These are phyloP conservation scores for Lipomyces yamadae DNA, from an alignment of 805 yeast species.

Conservation along the genomic window DNA sequence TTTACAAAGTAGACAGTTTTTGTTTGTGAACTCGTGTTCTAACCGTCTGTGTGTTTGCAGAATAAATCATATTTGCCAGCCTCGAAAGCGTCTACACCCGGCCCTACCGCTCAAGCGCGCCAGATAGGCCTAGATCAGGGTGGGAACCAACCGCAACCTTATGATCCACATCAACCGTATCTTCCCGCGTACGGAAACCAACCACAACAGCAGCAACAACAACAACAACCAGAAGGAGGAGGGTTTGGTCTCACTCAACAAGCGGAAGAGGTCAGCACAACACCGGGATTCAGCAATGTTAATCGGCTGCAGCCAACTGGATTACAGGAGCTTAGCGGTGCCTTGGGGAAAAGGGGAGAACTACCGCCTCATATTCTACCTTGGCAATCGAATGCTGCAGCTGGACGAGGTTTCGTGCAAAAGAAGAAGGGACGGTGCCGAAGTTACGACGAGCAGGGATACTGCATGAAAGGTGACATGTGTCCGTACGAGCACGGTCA, in stretches of 20 bases:
- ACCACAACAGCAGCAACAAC: conserved; percentile 12
- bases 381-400: not conserved
- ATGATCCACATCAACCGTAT: conserved; percentile 11
- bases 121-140: not conserved
- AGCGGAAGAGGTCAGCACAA: conserved; percentile 9
- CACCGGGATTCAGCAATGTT: not conserved
- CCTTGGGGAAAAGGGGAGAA: not conserved
- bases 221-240: too few relatives aligned
- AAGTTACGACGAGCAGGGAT: conserved; percentile 34
- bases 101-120: not conserved
- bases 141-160: not conserved
- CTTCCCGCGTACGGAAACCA: not conserved
- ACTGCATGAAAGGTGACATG: conserved; percentile 34
- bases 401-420: not conserved
- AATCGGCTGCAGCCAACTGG: not conserved
- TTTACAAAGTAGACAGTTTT: not conserved
- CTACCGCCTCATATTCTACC: not conserved
- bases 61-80: not conserved
- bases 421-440: conserved; percentile 27
- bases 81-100: not conserved
- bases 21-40: not conserved
- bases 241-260: conserved; percentile 1
- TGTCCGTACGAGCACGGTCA: conserved; percentile 39
- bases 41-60: not conserved
- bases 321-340: not conserved